Evolutionary conservation across 805 yeast species (phyloP), one percentile per base, ranked within the genome.

Genomic region (Hemisphaericaspora nanyangensis): DNA sequence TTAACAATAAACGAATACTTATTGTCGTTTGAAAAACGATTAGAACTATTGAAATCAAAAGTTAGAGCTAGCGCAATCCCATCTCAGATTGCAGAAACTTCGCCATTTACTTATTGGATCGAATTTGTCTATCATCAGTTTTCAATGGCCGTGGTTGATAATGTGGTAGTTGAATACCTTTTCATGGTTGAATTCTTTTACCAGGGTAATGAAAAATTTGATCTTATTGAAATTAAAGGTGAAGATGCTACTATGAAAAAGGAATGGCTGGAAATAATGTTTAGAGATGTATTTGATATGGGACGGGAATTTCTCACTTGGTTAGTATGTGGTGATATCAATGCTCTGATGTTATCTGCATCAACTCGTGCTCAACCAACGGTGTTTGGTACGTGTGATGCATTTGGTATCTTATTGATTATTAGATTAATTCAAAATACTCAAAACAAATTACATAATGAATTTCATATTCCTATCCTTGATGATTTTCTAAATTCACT

Each of bases 81-180:
- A 4, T 86, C 90, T 0, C 90, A 85, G 53, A 85, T 87, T 26
- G 95, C 96, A 0, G 96, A 89, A 57, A 75, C 81, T 12, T 81
- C 80, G 38, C 79, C 80, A 3, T 68, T 74, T 45, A 65, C 73
- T 12, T 80, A 81, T 50, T 79, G 84, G 77, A 65, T 85, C 39
- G 97, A 89, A 51, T 75, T 75, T 38, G 80, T 85, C 0, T 87
- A 80, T 57, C 69, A 82, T 42, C 85, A 83, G 51, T 80, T 87
- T 64, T 80, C 80, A 46, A 58, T 80, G 25, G 90, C 95, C 1
- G 54, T 89, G 7, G 55, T 82, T 29, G 95, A 88, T 54, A 89
- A 88, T 57, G 77, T 81, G 13, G 69, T 82, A 2, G 88, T 80
- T 4, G 96, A 90, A 55, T 85, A 82, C 50, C 65, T 79, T 25